A percentile compares a stretch with the other conserved stretches of the same genome.
Conservation (phyloP, 768 basidiomycete species). For the Amanita muscaria region DNA sequence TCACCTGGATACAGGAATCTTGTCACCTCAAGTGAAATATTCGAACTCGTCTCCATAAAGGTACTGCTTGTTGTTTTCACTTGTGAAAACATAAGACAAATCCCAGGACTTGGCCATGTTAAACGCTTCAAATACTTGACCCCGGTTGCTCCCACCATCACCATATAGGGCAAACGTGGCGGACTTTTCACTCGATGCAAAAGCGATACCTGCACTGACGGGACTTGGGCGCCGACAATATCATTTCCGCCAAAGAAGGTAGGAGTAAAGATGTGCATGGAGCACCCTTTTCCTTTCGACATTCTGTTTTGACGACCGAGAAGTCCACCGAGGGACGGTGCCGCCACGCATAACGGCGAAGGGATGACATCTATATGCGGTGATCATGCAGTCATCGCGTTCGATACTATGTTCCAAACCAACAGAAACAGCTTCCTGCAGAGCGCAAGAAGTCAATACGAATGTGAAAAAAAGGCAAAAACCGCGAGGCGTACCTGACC, state of each 20-base stretch:
- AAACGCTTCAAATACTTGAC: constrained; percentile 96
- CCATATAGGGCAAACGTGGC: constrained; percentile 95
- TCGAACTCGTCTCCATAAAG: constrained; percentile 85
- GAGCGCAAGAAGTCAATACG: no score
- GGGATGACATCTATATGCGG: constrained; percentile 95
- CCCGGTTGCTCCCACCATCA: constrained; percentile 97
- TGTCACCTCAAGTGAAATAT: constrained; percentile 95
- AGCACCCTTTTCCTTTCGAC: constrained; percentile 96
- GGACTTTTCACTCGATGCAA: constrained; percentile 59
- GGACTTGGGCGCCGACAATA: constrained; percentile 98
- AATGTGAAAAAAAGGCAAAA: background rate
- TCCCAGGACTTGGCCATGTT: constrained; percentile 99
- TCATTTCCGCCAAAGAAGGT: constrained; percentile 99
- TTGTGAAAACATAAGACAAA: constrained; percentile 88
- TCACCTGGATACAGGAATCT: constrained; percentile 91
- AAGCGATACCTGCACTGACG: constrained; percentile 90
- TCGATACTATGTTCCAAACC: constrained; percentile 86
- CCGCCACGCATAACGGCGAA: constrained; percentile 95
- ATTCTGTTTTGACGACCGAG: constrained; percentile 87
- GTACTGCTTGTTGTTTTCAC: constrained; percentile 99
- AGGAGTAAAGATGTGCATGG: constrained; percentile 98
- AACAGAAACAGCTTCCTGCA: constrained; percentile 93
- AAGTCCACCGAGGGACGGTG: constrained; percentile 80
- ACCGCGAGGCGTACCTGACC: constrained; percentile 69
- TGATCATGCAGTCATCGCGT: constrained; percentile 85